Percentiles rank a stretch among this genome's conserved stretches.
Evolutionary conservation across 2,329 filamentous ascomycete genomes (phyloP).

Genomic region (Aspergillus costaricaensis): DNA sequence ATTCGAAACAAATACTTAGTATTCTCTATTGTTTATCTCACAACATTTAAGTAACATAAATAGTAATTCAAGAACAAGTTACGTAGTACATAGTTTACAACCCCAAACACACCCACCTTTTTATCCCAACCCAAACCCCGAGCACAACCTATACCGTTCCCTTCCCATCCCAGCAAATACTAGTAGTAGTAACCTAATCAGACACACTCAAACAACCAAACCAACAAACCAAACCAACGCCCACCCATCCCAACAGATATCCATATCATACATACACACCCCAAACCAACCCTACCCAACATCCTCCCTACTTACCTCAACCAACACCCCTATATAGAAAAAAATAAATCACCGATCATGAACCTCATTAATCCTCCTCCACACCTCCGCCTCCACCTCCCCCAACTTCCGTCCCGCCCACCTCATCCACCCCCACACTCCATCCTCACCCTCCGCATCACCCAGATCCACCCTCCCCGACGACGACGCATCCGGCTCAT

Average conservation of each 20-base stretch:
- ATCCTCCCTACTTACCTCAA: not conserved
- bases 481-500: conserved; percentile 15
- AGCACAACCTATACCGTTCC: not conserved
- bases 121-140: too few relatives aligned
- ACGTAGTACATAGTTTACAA: not conserved
- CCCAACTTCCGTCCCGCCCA: conserved; percentile 44
- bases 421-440: conserved; percentile 46
- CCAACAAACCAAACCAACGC: not conserved
- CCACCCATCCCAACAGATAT: not conserved
- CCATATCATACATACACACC: not conserved
- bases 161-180: not conserved
- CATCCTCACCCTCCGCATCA: conserved; percentile 32
- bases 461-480: conserved; percentile 21
- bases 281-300: too few relatives aligned
- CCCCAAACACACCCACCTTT: not conserved
- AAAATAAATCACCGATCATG: conserved; percentile 23
- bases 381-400: conserved; percentile 51
- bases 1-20: not conserved
- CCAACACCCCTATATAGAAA: not conserved
- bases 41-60: not conserved
- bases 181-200: not conserved
- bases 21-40: too few relatives aligned
- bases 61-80: not conserved
- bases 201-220: not conserved
- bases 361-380: conserved; percentile 49